Evolutionary conservation across 306 rosid genomes (phyloP), one percentile per base, ranked within the genome.

Genomic region (Hippophae gyantsensis): DNA sequence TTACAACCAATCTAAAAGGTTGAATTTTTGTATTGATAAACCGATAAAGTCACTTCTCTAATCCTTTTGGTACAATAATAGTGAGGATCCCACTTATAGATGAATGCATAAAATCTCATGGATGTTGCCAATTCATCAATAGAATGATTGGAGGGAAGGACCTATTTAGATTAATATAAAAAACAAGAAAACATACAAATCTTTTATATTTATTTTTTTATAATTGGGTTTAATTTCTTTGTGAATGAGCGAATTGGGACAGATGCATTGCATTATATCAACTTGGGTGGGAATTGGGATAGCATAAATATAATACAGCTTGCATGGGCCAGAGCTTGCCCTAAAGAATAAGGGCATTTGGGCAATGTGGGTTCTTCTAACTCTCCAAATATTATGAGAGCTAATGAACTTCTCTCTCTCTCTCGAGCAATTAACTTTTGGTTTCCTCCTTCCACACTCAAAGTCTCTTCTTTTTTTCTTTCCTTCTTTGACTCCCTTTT

Each of bases 61-160:
- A 78, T 78, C 72, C 76, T 76, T 71, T 69, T 41, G 18, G 57
- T 66, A 74, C 60, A 70, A 65, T 69, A 62, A 42, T 44, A 65
- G n/a, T 40, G 6, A 6, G 76, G 82, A 70, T 65, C 80, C 85
- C 89, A 79, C 85, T 40, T 53, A 62, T 32, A 70, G 72, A 75
- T 70, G 67, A 63, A 70, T 64, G 58, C 64, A 76, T 53, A 48
- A 82, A 73, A 87, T 92, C 87, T 71, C 25, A 65, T 76, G 87
- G 89, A 92, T 78, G 87, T 74, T 83, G 96, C 86, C 95, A 74
- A 84, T 78, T 85, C 95, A 77, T 81, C 70, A 54, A 73, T 69
- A 71, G 89, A 71, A 87, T 85, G 98, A 87, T 83, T 83, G 83
- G 72, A 54, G 48, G 23, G 13, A n/a, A 54, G 62, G 60, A 58